These are phyloP conservation scores for Phytophthora boehmeriae DNA, from an alignment of 352 stramenopile genomes.

Conservation along the genomic window DNA sequence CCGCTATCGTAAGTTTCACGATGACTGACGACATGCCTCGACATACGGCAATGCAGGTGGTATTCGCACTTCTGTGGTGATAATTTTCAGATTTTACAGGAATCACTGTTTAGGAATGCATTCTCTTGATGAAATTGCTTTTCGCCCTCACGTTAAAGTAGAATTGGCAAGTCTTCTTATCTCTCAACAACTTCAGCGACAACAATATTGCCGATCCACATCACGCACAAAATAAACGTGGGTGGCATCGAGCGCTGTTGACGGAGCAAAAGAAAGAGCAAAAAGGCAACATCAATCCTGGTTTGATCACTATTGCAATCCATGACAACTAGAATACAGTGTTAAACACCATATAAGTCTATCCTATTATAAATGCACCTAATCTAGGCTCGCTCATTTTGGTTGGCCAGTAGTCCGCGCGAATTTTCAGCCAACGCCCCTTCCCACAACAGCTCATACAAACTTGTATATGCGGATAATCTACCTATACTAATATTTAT, in stretches of 20 bases:
- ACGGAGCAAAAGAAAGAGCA: too few relatives aligned
- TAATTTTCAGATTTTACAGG: constrained; percentile 4
- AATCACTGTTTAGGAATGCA: too few relatives aligned
- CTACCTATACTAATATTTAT: neutral
- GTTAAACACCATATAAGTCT: too few relatives aligned
- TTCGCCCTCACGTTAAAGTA: too few relatives aligned
- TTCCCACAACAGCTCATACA: constrained; percentile 3
- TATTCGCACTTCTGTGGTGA: constrained; percentile 5
- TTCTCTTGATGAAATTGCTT: too few relatives aligned
- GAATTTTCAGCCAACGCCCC: neutral
- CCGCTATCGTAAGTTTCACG: constrained; percentile 2
- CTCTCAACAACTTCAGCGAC: neutral
- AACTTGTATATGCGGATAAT: constrained; percentile 11
- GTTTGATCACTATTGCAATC: too few relatives aligned
- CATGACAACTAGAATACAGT: too few relatives aligned
- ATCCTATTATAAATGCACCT: neutral
- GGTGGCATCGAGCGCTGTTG: too few relatives aligned
- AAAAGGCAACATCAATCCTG: too few relatives aligned
- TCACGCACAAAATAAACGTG: neutral
- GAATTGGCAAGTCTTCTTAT: too few relatives aligned
- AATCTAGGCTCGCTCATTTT: constrained; percentile 13
- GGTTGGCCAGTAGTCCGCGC: constrained; percentile 35
- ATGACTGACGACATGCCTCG: constrained; percentile 21
- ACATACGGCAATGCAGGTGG: constrained; percentile 18
- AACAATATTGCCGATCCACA: neutral